Percentiles rank a stretch among this genome's conserved stretches.
Evolutionary conservation across 148 eudicot genomes (phyloP).

Genomic region (Rhododendron vialii): DNA sequence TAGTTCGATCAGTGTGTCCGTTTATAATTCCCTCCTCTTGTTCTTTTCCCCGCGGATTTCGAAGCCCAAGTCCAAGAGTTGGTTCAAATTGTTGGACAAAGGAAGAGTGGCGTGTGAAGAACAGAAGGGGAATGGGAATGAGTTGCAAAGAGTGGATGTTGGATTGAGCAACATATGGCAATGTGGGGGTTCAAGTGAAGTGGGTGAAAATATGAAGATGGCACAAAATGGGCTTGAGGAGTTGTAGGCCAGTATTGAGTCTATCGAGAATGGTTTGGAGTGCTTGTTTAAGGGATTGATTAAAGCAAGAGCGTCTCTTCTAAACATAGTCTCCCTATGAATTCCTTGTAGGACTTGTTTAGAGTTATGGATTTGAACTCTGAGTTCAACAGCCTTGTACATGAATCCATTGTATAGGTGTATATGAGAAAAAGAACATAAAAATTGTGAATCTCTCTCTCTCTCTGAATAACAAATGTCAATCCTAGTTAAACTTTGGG

Average conservation of each 20-base stretch:
- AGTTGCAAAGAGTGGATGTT: slow-evolving; percentile 14
- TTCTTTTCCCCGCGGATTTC: slow-evolving; percentile 29
- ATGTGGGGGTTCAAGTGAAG: not conserved
- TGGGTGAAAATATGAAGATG: slow-evolving; percentile 13
- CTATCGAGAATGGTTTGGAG: slow-evolving; percentile 31
- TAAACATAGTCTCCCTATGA: not conserved
- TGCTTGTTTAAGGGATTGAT: slow-evolving; percentile 37
- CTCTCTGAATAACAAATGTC: too few species aligned
- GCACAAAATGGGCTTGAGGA: slow-evolving; percentile 21
- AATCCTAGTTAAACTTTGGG: too few species aligned
- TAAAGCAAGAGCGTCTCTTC: slow-evolving; percentile 28
- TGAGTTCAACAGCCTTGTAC: not conserved
- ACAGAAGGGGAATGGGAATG: slow-evolving; percentile 7
- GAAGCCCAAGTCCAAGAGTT: slow-evolving; percentile 15
- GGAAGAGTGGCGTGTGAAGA: slow-evolving; percentile 12
- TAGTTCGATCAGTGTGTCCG: slow-evolving; percentile 4
- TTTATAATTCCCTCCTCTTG: slow-evolving; percentile 24
- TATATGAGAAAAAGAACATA: too few species aligned
- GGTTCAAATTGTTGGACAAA: slow-evolving; percentile 28
- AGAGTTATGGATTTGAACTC: not conserved
- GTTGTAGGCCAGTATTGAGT: slow-evolving; percentile 26
- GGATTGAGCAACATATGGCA: slow-evolving; percentile 1
- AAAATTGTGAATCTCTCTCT: too few species aligned
- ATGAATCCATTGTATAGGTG: not conserved
- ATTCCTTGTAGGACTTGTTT: not conserved